Conservation (phyloP, 371 early-diverging fungal genomes). For the Mortierella sp. region DNA sequence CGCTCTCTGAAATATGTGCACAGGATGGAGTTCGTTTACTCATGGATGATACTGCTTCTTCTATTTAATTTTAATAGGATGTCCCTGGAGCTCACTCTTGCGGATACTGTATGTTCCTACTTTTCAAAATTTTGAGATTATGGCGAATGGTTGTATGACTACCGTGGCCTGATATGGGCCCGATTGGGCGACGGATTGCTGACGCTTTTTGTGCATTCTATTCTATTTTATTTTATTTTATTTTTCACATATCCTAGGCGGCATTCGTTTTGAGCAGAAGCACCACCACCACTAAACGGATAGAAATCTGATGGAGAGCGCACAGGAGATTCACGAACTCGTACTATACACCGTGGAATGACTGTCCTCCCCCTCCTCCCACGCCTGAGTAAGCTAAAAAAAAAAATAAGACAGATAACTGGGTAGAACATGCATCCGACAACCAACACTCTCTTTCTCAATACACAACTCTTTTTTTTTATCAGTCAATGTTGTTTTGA, state of each 20-base stretch:
- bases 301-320: too few species aligned
- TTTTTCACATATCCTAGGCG: conserved; percentile 62
- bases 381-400: too few species aligned
- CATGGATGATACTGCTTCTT: not conserved
- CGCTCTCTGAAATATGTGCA: not conserved
- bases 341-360: too few species aligned
- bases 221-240: conserved; percentile 4
- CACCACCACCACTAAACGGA: conserved; percentile 62
- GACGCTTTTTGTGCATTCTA: not conserved
- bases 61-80: conserved; percentile 52
- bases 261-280: conserved; percentile 79
- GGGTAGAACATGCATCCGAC: too few species aligned
- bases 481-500: too few species aligned
- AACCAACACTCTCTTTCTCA: too few species aligned
- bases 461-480: too few species aligned
- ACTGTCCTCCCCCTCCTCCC: too few species aligned
- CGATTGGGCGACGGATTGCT: not conserved
- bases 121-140: not conserved
- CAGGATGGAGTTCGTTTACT: too few species aligned
- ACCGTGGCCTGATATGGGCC: not conserved
- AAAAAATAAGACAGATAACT: too few species aligned
- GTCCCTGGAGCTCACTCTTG: conserved; percentile 78
- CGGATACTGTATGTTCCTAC: conserved; percentile 76
- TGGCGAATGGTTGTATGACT: not conserved
- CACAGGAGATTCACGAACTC: too few species aligned